Base-by-base conservation (phyloP, 805 yeast genomes). In the Starmerella scarabaei region DNA sequence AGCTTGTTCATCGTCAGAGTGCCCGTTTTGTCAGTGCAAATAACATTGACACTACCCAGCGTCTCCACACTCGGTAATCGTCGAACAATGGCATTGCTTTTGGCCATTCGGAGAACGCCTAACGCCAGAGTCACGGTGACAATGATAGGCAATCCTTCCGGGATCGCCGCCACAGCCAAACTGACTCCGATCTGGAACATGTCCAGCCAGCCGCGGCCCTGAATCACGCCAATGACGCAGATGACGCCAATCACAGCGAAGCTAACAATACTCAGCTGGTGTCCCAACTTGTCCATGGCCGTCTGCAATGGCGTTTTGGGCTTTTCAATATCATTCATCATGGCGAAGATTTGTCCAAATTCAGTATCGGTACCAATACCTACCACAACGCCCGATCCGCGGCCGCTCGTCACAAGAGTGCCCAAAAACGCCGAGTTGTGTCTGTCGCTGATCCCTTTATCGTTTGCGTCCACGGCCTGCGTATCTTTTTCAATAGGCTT, bases 171-270 rank as follows among this genome's bases (percentile, higher is more conserved):
- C 16, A 91, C 99, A 3, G 98, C 99, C 47, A 91, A 68, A 1
- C 96, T 85, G 8, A 91, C 99, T 1, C 95, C 83, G 43, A 91
- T 85, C 60, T 88, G 95, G 63, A 91, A 88, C 96, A 93, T 91
- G 48, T 91, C 97, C 42, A 91, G 69, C 95, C 96, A 86, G 8
- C 81, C 71, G 47, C 93, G 79, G 36, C 98, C 97, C 64, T 91
- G 94, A 35, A 83, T 43, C 17, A 91, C 69, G 43, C 98, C 99
- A 50, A 91, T 69, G 18, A 91, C 55, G 53, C 95, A 88, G 55
- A 91, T 91, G n/a, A 80, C 58, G 35, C 94, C 95, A 60, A 91
- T 91, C 24, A 88, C 79, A 20, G 68, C 74, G 63, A 91, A 91
- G 61, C 93, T 78, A 54, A 82, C 75, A 23, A 79, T 58, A 0